Base-by-base conservation (phyloP, 345 rosid genomes). In the Eucalyptus erythrocorys region DNA sequence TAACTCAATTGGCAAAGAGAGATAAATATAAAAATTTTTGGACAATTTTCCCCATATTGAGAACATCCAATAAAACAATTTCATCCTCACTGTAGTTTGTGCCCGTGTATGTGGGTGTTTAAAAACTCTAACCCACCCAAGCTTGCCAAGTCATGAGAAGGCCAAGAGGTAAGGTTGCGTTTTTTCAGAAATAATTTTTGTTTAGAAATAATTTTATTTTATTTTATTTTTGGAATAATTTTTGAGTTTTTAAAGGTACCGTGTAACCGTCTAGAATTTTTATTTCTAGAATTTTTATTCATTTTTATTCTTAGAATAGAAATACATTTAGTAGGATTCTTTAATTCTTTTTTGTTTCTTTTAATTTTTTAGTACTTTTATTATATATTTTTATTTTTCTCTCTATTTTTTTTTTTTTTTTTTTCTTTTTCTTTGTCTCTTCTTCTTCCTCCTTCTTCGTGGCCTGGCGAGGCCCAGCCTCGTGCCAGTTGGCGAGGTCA, bases 211-310 rank as follows among this genome's bases (percentile, higher is more conserved):
- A 50, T 17, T 17, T 50, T 3, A n/a, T 50, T 49, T 6, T 16
- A 3, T 50, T 17, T 17, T 50, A 1, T 50, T 17, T 50, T 50
- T 6, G 0, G 1, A 50, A 50, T 3, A 50, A 50, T 50, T 50
- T 42, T 6, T 42, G 5, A 49, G 19, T 19, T 51, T 51, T 51
- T 51, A 51, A 51, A 51, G 10, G 5, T 51, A 10, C 0, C 19
- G 0, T 0, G 0, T 3, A 7, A 51, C 10, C 7, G 0, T 0
- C 0, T 0, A 7, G 0, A 3, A 17, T 51, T 19, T 51, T 51
- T 51, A 19, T 7, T 1, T 0, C 0, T 0, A 0, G 1, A 51
- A 0, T 51, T n/a, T n/a, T n/a, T n/a, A n/a, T n/a, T n/a, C n/a
- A 17, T 51, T 19, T 51, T 51, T 51, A 19, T 7, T 1, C 1